Percentiles rank a stretch among this genome's conserved stretches.
Evolutionary conservation across 2,329 filamentous ascomycete species (phyloP).

Genomic region (Lasiodiplodia theobromae): DNA sequence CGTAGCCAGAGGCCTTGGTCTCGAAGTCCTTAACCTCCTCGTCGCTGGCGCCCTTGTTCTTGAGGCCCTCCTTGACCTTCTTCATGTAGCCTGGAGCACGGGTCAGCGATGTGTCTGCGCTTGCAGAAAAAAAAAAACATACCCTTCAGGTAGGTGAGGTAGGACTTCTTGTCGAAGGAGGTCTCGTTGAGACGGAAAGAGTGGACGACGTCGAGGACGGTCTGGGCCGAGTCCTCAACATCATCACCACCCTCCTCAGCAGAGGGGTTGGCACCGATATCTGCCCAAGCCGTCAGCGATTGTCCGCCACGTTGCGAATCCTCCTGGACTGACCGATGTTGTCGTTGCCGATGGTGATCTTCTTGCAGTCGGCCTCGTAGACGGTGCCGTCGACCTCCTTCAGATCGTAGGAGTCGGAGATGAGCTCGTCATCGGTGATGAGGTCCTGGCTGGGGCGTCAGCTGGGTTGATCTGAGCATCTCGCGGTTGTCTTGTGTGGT

Average conservation of each 20-base stretch:
- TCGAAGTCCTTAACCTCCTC: constrained; percentile 81
- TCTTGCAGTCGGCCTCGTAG: constrained; percentile 91
- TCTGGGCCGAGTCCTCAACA: constrained; percentile 71
- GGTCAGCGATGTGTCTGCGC: constrained; percentile 29
- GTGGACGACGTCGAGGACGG: constrained; percentile 92
- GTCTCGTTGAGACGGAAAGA: constrained; percentile 87
- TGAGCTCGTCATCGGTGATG: constrained; percentile 89
- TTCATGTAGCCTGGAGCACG: constrained; percentile 80
- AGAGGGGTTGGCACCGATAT: constrained; percentile 95
- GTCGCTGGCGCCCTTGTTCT: constrained; percentile 66
- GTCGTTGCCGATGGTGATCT: constrained; percentile 81
- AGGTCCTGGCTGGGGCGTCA: constrained; percentile 72
- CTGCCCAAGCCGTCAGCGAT: constrained; percentile 51
- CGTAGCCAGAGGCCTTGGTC: constrained; percentile 73
- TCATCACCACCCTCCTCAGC: constrained; percentile 86
- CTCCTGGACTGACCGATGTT: constrained; percentile 67
- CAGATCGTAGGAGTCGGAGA: constrained; percentile 92
- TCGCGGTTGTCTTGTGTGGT: constrained; percentile 23
- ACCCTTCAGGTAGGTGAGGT: constrained; percentile 87
- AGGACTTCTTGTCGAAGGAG: constrained; percentile 85
- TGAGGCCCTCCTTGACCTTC: constrained; percentile 75
- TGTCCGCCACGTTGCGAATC: constrained; percentile 19
- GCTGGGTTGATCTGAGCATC: constrained; percentile 6
- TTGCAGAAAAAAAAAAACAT: constrained; percentile 35
- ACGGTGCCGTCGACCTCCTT: constrained; percentile 80